Evolutionary conservation across 2,329 filamentous ascomycete genomes (phyloP), one percentile per base, ranked within the genome.

Genomic region (Rhynchosporium secalis): DNA sequence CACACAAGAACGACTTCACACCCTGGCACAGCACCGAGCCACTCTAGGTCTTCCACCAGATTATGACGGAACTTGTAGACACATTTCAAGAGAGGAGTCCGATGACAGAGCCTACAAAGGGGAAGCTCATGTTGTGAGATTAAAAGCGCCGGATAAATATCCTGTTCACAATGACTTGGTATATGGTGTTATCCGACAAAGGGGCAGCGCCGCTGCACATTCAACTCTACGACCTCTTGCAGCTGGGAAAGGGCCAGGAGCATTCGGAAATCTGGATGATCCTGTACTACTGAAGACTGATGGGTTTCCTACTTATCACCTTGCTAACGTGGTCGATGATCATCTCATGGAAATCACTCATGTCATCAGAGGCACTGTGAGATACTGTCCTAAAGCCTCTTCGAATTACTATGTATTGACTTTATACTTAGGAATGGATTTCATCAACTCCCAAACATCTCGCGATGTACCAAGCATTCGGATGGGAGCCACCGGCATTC

Each of bases 321-420:
- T 99, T 65, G 95, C 95, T 4, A 99, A 98, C 72, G 94, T 99
- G 8, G 88, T 99, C 4, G 95, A 99, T 72, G 95, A 99, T 72
- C 91, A 97, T 75, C 80, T 89, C 64, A 99, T 99, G 95, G 79
- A 91, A 63, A 96, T 99, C 68, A 97, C 93, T 0, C 94, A 98
- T 75, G 95, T 99, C 13, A 90, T 99, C 62, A 87, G 95, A 47
- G 95, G 94, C 58, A 88, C 89, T 31, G 88, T 90, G 76, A 71
- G 83, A 76, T 28, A 46, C 4, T 4, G 4, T 31, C 40, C 33
- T 10, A 36, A 36, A 6, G 33, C 33, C 31, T 20, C 15, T 41
- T 26, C 58, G 26, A 47, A 26, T 31, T 8, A 7, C 26, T 31
- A 56, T 48, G 63, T 2, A 40, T 56, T 60, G 62, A 43, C 65